Percentiles rank a stretch among this genome's conserved stretches.
Evolutionary conservation across 2,329 filamentous ascomycete genomes (phyloP).

Genomic region (Paecilomyces variotii): DNA sequence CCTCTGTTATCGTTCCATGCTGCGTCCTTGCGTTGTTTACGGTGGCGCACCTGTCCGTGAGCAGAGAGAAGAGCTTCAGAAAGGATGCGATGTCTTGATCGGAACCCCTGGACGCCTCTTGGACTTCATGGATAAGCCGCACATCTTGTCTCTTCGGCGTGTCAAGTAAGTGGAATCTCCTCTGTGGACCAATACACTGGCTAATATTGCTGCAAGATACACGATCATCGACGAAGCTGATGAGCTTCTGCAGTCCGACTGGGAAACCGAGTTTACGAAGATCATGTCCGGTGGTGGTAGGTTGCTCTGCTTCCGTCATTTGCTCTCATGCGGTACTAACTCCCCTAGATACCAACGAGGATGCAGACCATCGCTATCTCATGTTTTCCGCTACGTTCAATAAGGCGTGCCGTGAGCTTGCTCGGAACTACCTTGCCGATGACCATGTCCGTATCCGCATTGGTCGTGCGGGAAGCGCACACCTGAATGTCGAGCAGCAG

Average conservation of each 20-base stretch:
- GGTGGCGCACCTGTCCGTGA: constrained; percentile 67
- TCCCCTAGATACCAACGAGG: constrained; percentile 61
- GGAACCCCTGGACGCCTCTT: constrained; percentile 79
- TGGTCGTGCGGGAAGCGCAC: constrained; percentile 76
- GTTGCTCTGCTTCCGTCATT: constrained; percentile 20
- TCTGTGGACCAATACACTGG: background rate
- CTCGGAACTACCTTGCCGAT: constrained; percentile 64
- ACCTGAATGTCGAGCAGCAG: constrained; percentile 72
- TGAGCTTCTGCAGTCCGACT: constrained; percentile 75
- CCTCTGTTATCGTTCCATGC: constrained; percentile 88
- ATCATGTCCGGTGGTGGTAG: constrained; percentile 76
- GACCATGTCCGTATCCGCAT: constrained; percentile 75
- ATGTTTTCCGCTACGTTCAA: constrained; percentile 97
- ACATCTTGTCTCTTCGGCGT: constrained; percentile 63
- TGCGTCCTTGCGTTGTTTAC: constrained; percentile 84
- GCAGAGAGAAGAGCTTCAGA: constrained; percentile 65
- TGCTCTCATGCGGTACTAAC: constrained; percentile 8
- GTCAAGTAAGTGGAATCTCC: constrained; percentile 51
- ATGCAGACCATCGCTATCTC: constrained; percentile 59
- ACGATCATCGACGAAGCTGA: constrained; percentile 90
- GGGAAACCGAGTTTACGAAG: constrained; percentile 65
- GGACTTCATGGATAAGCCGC: constrained; percentile 69
- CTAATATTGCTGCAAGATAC: constrained; percentile 34
- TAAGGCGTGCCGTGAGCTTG: constrained; percentile 66
- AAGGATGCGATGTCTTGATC: constrained; percentile 83